Percentiles rank a stretch among this genome's conserved stretches.
These are phyloP conservation scores for Mallotus nudiflorus DNA, from an alignment of 345 rosid genomes.

Conservation along the genomic window DNA sequence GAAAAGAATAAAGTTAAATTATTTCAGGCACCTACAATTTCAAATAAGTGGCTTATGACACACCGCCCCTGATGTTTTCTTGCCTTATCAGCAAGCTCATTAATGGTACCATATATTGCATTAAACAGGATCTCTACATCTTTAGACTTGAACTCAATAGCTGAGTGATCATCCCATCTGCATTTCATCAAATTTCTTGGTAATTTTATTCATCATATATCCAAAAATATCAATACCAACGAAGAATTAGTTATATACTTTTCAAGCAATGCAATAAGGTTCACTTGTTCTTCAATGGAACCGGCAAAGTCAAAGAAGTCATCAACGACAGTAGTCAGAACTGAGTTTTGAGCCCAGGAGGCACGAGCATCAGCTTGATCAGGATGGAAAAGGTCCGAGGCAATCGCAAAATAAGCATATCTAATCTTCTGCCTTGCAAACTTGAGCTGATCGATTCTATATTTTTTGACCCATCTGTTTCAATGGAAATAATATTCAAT, in stretches of 20 bases:
- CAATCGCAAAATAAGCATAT: constrained; percentile 18
- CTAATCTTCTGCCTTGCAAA: constrained; percentile 25
- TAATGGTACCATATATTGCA: neutral
- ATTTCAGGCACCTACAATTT: neutral
- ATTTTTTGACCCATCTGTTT: constrained; percentile 26
- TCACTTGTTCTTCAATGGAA: no score
- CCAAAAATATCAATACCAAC: no score
- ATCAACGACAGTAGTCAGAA: constrained; percentile 12
- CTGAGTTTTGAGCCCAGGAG: constrained; percentile 19
- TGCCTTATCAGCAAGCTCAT: constrained; percentile 3
- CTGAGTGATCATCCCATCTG: constrained; percentile 7
- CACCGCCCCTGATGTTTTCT: neutral
- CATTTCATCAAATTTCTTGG: no score
- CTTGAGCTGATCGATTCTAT: constrained; percentile 12
- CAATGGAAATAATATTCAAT: no score
- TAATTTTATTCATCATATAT: no score
- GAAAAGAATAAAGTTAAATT: neutral
- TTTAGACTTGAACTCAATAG: neutral
- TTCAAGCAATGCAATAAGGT: no score
- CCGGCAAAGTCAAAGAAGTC: no score
- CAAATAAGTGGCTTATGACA: neutral
- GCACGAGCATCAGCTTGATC: constrained; percentile 12
- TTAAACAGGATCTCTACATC: neutral
- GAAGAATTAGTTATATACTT: no score
- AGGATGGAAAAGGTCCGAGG: constrained; percentile 4